Base-by-base conservation (phyloP, 1,284 basidiomycete genomes). In the Sanghuangporus weigelae region DNA sequence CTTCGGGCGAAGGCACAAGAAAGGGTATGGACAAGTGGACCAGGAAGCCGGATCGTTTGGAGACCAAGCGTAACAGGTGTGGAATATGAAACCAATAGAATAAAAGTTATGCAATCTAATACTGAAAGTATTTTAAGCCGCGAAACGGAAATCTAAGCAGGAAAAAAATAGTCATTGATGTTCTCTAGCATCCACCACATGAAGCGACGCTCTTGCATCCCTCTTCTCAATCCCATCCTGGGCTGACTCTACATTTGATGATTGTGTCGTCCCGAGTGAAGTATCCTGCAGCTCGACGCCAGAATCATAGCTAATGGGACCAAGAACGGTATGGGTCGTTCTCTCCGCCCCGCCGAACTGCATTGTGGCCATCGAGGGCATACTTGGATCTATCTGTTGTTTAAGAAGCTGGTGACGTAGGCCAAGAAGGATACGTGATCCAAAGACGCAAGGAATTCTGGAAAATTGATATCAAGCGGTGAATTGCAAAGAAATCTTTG, bases 41-140 rank as follows among this genome's bases (percentile, higher is more conserved):
- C 64, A 65, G 39, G 60, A 65, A 35, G 64, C 55, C 51, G 59
- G 51, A 42, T 19, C 58, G 19, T 23, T 64, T 11, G 53, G 50
- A 35, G 21, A 31, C 31, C 50, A 60, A 21, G 40, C 57, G 50
- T 46, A 60, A 42, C 26, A 14, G 26, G 19, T 59, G 35, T 51
- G 23, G 14, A n/a, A 46, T 59, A 8, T 38, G 26, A 31, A 31
- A 59, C 49, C 6, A 23, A 11, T 35, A 11, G 31, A 21, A 35
- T 23, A 35, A n/a, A 12, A 51, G 8, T 26, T 23, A 26, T 21
- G 11, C 16, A 51, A 11, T 19, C 7, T 23, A 21, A 50, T 51
- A 8, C 26, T 51, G 23, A 23, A 16, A 51, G 16, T 5, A 51
- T 35, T 51, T 4, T 35, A 51, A 2, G 31, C 50, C 23, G 26